These are phyloP conservation scores for Penicillium goetzii DNA, from an alignment of 495 filamentous ascomycete genomes.

Conservation along the genomic window DNA sequence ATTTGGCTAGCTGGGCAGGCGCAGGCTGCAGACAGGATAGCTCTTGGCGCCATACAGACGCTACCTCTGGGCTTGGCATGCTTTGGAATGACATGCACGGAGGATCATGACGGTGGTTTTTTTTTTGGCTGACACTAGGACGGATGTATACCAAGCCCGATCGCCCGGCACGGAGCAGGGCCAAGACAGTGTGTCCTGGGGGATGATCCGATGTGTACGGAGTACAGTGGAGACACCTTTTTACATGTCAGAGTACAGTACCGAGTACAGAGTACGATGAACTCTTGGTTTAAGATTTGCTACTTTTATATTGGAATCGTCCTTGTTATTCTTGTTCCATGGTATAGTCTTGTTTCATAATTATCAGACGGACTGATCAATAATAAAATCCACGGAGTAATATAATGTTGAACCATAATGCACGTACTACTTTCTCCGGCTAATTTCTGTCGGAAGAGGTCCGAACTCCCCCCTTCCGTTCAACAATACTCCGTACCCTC, in stretches of 20 bases:
- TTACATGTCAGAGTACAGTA: not conserved
- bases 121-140: not conserved
- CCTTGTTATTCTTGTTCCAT: not conserved
- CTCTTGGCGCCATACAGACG: slow-evolving; percentile 8
- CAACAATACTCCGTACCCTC: not conserved
- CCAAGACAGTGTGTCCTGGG: slow-evolving; percentile 7
- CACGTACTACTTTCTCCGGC: not conserved
- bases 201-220: not conserved
- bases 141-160: slow-evolving; percentile 11
- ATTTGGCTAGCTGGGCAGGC: not conserved
- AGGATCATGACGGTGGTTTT: slow-evolving; percentile 8
- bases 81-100: slow-evolving; percentile 12
- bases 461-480: not conserved
- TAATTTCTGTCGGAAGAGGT: slow-evolving; percentile 1
- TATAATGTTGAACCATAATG: not conserved
- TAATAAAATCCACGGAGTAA: not conserved
- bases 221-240: not conserved
- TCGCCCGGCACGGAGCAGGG: slow-evolving; percentile 11
- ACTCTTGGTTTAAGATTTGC: not conserved
- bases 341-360: not conserved
- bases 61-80: slow-evolving; percentile 9
- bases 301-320: not conserved
- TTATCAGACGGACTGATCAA: not conserved
- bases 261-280: not conserved
- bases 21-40: not conserved